Conservation (phyloP, 2,329 filamentous ascomycete genomes). For the Madurella fahalii region DNA sequence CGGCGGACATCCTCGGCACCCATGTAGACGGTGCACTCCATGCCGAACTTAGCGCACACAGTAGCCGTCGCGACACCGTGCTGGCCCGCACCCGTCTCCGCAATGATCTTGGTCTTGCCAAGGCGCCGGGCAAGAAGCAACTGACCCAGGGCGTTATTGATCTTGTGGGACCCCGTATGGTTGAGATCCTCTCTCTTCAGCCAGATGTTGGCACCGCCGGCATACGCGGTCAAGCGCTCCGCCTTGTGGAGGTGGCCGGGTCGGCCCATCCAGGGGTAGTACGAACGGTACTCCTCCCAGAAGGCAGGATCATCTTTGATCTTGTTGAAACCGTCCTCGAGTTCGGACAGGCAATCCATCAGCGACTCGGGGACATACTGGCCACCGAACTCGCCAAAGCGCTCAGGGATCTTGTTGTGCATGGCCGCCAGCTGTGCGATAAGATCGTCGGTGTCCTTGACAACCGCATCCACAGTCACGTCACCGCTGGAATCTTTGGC, state of each 20-base stretch:
- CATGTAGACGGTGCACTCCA: constrained; percentile 99
- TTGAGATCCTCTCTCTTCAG: constrained; percentile 97
- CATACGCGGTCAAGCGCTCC: constrained; percentile 80
- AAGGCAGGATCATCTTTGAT: constrained; percentile 85
- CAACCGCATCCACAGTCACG: constrained; percentile 65
- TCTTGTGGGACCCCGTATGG: constrained; percentile 98
- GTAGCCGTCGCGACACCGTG: constrained; percentile 97
- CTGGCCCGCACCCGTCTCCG: constrained; percentile 94
- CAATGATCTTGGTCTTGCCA: constrained; percentile 96
- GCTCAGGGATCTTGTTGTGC: constrained; percentile 74
- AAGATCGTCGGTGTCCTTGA: constrained; percentile 55
- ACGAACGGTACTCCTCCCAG: constrained; percentile 94
- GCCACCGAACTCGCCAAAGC: constrained; percentile 93
- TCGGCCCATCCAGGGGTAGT: constrained; percentile 96
- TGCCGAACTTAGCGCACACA: constrained; percentile 95
- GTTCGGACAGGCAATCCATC: constrained; percentile 91
- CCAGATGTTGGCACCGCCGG: constrained; percentile 93
- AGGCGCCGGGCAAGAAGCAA: constrained; percentile 79
- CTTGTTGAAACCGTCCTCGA: constrained; percentile 86
- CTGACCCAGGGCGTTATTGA: constrained; percentile 97
- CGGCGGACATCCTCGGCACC: constrained; percentile 94
- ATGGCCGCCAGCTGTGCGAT: constrained; percentile 82
- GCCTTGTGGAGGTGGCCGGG: constrained; percentile 89
- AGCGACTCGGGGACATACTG: constrained; percentile 97
- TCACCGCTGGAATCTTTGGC: constrained; percentile 56